phyloP scores from a whole-genome alignment of 2,329 filamentous ascomycete species.

The Talaromyces sp. region DNA sequence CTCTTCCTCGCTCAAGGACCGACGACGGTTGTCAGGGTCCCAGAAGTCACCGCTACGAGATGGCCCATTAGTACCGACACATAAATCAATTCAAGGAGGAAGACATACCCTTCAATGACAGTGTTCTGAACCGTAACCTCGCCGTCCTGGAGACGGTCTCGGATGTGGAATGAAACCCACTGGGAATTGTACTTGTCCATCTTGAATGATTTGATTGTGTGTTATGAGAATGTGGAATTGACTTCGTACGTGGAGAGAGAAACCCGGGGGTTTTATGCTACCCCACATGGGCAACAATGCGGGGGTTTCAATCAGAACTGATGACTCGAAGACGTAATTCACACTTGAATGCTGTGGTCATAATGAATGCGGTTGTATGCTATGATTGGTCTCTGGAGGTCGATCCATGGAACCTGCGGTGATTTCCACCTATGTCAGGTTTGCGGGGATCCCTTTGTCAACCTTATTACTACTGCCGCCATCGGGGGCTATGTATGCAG shows the following conservation, averaged over 20 bases:
- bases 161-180: constrained; percentile 34
- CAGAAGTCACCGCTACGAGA: constrained; percentile 31
- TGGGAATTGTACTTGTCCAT: constrained; percentile 31
- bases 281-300: constrained; percentile 5
- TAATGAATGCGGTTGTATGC: constrained; percentile 10
- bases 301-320: constrained; percentile 12
- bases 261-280: constrained; percentile 7
- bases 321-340: constrained; percentile 20
- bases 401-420: constrained; percentile 8
- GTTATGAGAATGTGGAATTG: neutral
- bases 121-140: constrained; percentile 30
- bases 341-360: constrained; percentile 15
- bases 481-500: neutral
- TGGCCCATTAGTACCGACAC: constrained; percentile 11
- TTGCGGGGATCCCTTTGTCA: constrained; percentile 4
- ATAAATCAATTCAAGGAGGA: neutral
- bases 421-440: neutral
- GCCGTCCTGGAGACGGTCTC: constrained; percentile 30
- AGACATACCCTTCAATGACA: constrained; percentile 32
- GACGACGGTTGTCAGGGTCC: constrained; percentile 24
- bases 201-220: neutral
- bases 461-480: neutral
- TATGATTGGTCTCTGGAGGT: constrained; percentile 8
- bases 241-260: neutral
- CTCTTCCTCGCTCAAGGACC: constrained; percentile 32